These are phyloP conservation scores for Schizonepeta tenuifolia DNA, from an alignment of 257 asterid genomes.

Conservation along the genomic window DNA sequence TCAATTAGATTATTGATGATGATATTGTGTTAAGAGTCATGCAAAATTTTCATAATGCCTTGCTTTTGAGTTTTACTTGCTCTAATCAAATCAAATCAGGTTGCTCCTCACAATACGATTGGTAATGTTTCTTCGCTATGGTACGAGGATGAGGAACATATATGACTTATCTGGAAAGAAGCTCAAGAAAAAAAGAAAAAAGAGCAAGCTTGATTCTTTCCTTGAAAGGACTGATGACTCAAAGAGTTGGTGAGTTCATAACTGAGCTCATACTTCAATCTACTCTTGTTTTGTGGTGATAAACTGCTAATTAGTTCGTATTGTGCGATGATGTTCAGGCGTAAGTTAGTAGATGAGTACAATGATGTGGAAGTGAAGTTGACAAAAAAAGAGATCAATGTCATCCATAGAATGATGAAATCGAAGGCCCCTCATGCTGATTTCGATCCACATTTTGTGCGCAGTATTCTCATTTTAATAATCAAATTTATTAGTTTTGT, in stretches of 20 bases:
- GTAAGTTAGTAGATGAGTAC: conserved; percentile 77
- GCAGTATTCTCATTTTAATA: conserved; percentile 36
- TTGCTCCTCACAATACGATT: conserved; percentile 85
- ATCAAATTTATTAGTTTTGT: not conserved
- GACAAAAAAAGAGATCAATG: conserved; percentile 70
- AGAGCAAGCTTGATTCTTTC: conserved; percentile 72
- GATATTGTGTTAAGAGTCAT: not conserved
- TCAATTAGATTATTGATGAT: not conserved
- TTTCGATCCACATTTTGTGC: conserved; percentile 86
- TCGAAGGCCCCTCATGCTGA: conserved; percentile 95
- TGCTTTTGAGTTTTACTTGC: conserved; percentile 13
- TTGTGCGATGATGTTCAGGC: conserved; percentile 55
- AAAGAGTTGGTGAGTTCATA: conserved; percentile 68
- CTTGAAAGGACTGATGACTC: conserved; percentile 80
- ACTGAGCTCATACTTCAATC: conserved; percentile 9
- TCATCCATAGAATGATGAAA: conserved; percentile 63
- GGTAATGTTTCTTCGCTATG: conserved; percentile 86
- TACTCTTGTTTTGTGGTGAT: conserved; percentile 23
- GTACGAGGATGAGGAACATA: conserved; percentile 94
- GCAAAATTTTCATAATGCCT: not conserved
- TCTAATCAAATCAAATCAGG: conserved; percentile 48
- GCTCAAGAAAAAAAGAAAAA: conserved; percentile 84
- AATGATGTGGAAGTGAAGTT: conserved; percentile 91
- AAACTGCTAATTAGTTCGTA: not conserved
- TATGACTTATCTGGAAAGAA: conserved; percentile 85